Conservation (phyloP, 495 filamentous ascomycete species). For the Glarea lozoyensis region DNA sequence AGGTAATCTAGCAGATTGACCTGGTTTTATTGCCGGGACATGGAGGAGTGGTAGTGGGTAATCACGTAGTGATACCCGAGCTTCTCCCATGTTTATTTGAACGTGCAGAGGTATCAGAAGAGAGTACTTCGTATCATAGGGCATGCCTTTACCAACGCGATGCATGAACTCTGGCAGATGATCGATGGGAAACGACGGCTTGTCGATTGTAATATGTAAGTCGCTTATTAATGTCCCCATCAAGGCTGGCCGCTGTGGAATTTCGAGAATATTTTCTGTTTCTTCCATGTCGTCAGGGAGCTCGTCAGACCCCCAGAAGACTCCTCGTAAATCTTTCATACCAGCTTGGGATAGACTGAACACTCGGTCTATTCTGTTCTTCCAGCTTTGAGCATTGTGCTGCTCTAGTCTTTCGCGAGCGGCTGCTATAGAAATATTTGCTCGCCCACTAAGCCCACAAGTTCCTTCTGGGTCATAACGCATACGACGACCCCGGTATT, state of each 20-base stretch:
- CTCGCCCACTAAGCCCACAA: constrained; percentile 53
- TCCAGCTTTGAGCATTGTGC: constrained; percentile 87
- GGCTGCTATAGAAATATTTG: constrained; percentile 61
- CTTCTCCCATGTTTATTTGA: constrained; percentile 86
- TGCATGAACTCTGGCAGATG: constrained; percentile 78
- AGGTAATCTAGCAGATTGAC: constrained; percentile 70
- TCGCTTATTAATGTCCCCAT: constrained; percentile 78
- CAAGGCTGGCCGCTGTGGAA: constrained; percentile 78
- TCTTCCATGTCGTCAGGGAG: constrained; percentile 72
- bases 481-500: constrained; percentile 23
- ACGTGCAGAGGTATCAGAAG: constrained; percentile 85
- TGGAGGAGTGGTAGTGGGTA: constrained; percentile 91
- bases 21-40: constrained; percentile 70
- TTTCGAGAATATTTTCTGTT: constrained; percentile 74
- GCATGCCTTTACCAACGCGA: constrained; percentile 90
- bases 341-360: constrained; percentile 58
- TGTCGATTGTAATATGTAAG: constrained; percentile 78
- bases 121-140: constrained; percentile 78
- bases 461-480: constrained; percentile 73
- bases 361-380: constrained; percentile 74
- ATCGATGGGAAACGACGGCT: constrained; percentile 78
- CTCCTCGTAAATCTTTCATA: constrained; percentile 68
- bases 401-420: constrained; percentile 67
- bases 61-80: constrained; percentile 72
- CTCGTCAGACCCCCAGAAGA: constrained; percentile 80